These are phyloP conservation scores for Aquilaria yunnanensis DNA, from an alignment of 345 rosid species.

Conservation along the genomic window DNA sequence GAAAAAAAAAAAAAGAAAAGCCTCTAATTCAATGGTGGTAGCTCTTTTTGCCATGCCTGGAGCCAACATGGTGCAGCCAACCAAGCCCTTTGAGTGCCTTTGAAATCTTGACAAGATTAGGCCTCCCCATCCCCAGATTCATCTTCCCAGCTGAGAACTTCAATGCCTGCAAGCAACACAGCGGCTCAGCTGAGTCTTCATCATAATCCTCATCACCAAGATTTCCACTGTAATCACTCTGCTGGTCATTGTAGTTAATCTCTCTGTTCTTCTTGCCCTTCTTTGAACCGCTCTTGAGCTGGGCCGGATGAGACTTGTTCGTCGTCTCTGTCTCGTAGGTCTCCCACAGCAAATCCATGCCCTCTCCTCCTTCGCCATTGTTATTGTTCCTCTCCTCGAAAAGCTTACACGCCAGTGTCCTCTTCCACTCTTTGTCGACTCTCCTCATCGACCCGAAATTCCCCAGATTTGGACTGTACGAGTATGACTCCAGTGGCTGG, in stretches of 20 bases:
- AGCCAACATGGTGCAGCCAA: slow-evolving; percentile 53
- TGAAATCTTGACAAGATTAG: slow-evolving; percentile 62
- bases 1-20: not conserved
- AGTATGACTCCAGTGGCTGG: slow-evolving; percentile 1
- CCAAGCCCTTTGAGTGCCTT: slow-evolving; percentile 78
- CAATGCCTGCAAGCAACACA: slow-evolving; percentile 86
- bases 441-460: slow-evolving; percentile 81
- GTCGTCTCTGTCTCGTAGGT: slow-evolving; percentile 58
- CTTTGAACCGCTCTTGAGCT: slow-evolving; percentile 21
- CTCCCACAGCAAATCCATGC: slow-evolving; percentile 96
- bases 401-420: slow-evolving; percentile 92
- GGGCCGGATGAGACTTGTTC: slow-evolving; percentile 14
- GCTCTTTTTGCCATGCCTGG: slow-evolving; percentile 44
- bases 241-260: slow-evolving; percentile 8
- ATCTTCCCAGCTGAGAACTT: slow-evolving; percentile 88
- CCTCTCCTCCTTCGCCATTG: slow-evolving; percentile 40
- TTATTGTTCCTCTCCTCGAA: slow-evolving; percentile 78
- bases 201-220: slow-evolving; percentile 31
- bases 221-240: slow-evolving; percentile 10
- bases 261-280: slow-evolving; percentile 27
- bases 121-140: slow-evolving; percentile 85
- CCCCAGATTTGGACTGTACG: slow-evolving; percentile 20
- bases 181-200: slow-evolving; percentile 40
- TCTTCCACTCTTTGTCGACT: slow-evolving; percentile 80
- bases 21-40: slow-evolving; percentile 11